Conservation (phyloP, 139 green algal genomes). For the Ostreobium quekettii region DNA sequence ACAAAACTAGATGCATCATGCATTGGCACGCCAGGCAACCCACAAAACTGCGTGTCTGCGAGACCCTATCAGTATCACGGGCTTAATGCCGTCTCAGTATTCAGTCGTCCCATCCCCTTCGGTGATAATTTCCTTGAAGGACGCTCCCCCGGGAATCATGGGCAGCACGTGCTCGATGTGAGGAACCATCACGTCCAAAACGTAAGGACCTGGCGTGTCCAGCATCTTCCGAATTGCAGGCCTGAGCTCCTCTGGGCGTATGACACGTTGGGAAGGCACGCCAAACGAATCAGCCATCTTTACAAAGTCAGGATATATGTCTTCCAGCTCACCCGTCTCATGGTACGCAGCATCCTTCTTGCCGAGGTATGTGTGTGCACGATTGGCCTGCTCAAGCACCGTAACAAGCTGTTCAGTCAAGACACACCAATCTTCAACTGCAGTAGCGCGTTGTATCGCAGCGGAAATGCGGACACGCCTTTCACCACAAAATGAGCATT, state of each 20-base stretch:
- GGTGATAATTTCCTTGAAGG: conserved; percentile 97
- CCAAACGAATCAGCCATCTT: conserved; percentile 73
- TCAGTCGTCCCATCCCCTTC: conserved; percentile 61
- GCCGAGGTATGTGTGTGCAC: conserved; percentile 96
- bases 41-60: background rate
- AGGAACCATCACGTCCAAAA: conserved; percentile 98
- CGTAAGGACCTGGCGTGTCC: conserved; percentile 86
- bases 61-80: background rate
- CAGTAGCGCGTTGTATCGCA: no score
- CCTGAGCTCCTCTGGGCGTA: conserved; percentile 52
- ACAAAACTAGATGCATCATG: no score
- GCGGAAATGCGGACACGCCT: no score
- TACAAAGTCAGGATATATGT: conserved; percentile 99
- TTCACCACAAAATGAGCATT: no score
- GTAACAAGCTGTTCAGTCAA: no score
- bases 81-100: conserved; percentile 43
- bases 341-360: conserved; percentile 59
- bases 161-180: conserved; percentile 98
- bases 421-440: no score
- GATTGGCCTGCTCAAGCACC: no score
- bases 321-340: conserved; percentile 33
- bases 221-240: conserved; percentile 78
- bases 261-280: conserved; percentile 64
- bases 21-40: no score
- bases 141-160: conserved; percentile 95